Evolutionary conservation across 495 filamentous ascomycete species (phyloP).

Genomic region (Neurospora tetraspora): DNA sequence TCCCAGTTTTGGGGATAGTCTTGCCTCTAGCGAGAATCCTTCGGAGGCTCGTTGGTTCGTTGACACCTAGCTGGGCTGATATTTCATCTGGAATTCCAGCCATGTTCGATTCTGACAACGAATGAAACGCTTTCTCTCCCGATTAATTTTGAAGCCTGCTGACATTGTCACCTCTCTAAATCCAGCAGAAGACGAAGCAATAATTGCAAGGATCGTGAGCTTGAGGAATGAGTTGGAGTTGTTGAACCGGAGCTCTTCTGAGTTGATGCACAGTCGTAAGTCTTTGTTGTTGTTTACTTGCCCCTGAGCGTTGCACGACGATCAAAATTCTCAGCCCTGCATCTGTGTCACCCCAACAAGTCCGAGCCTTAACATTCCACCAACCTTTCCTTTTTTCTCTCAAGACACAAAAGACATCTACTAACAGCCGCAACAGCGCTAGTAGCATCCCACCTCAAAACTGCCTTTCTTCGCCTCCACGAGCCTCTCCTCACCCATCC

Average conservation of each 20-base stretch:
- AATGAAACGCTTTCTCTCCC: too few species aligned
- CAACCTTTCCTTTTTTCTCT: background rate
- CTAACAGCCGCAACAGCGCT: background rate
- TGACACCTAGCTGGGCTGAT: too few species aligned
- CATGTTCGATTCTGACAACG: too few species aligned
- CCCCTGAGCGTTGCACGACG: background rate
- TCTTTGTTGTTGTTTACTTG: background rate
- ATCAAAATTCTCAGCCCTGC: background rate
- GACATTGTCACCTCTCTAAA: too few species aligned
- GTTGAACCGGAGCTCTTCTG: background rate
- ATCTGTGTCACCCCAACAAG: background rate
- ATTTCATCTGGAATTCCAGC: too few species aligned
- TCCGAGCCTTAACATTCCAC: background rate
- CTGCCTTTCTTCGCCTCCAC: background rate
- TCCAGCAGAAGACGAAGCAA: background rate
- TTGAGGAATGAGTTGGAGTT: background rate
- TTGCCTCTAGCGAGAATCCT: too few species aligned
- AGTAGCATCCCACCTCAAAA: background rate
- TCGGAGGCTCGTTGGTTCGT: too few species aligned
- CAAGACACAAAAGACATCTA: background rate
- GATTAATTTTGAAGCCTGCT: too few species aligned
- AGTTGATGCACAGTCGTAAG: background rate
- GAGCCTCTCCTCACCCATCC: background rate
- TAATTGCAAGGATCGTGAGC: background rate
- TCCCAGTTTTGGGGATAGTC: too few species aligned